A percentile compares a stretch with the other conserved stretches of the same genome.
These are phyloP conservation scores for Lasiodiplodia hormozganensis DNA, from an alignment of 2,329 filamentous ascomycete genomes.

Conservation along the genomic window DNA sequence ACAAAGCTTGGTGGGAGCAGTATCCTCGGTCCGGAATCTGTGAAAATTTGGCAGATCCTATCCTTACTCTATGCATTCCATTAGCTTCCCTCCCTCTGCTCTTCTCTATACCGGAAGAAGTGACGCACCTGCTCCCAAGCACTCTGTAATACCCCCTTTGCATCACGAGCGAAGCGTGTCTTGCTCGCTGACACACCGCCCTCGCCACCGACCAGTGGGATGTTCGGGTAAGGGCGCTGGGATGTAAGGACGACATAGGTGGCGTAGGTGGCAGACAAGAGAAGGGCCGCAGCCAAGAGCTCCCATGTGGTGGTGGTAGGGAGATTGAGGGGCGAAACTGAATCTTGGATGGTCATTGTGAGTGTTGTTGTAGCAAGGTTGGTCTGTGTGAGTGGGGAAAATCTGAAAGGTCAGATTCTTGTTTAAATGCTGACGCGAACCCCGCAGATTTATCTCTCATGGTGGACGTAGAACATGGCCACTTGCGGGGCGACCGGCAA, in stretches of 20 bases:
- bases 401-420: neutral
- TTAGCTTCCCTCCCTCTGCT: neutral
- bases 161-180: neutral
- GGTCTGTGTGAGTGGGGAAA: neutral
- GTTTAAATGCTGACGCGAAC: neutral
- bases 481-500: neutral
- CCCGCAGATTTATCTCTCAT: neutral
- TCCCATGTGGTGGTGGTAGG: neutral
- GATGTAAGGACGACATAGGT: neutral
- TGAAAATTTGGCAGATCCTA: constrained; percentile 1
- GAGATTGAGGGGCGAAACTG: neutral
- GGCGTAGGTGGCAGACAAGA: neutral
- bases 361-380: neutral
- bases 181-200: neutral
- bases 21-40: neutral
- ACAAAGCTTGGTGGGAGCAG: neutral
- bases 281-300: neutral
- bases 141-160: neutral
- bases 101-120: neutral
- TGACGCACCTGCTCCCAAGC: neutral
- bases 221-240: neutral
- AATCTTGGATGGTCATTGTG: neutral
- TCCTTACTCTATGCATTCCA: neutral
- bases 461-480: neutral
- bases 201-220: neutral